Percentiles rank a stretch among this genome's conserved stretches.
Conservation (phyloP, 208 protist species). For the Leptomonas pyrrhocoris region DNA sequence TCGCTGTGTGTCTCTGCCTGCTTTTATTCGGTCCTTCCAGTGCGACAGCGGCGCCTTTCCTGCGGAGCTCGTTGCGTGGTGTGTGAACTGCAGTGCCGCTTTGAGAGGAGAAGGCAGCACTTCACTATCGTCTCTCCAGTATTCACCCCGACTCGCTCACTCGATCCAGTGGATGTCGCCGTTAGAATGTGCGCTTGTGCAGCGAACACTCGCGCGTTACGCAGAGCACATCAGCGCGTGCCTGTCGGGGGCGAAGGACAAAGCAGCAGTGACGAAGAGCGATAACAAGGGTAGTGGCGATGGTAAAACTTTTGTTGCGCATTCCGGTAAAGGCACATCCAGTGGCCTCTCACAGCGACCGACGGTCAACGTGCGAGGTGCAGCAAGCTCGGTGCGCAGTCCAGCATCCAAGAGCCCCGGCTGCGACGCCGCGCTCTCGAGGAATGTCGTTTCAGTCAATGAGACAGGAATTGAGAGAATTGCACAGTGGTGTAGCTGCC, state of each 20-base stretch:
- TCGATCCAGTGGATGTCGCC: conserved; percentile 33
- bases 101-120: neutral
- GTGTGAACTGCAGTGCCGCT: conserved; percentile 13
- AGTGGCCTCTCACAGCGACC: conserved; percentile 9
- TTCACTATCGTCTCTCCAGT: neutral
- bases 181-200: conserved; percentile 29
- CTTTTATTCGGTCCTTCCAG: conserved; percentile 37
- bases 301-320: neutral
- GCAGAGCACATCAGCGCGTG: neutral
- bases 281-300: neutral
- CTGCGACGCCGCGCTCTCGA: neutral
- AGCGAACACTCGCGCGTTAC: conserved; percentile 24
- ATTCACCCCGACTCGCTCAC: conserved; percentile 1
- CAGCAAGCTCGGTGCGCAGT: neutral
- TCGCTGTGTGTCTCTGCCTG: conserved; percentile 18
- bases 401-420: neutral
- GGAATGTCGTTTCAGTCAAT: neutral
- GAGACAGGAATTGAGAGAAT: neutral
- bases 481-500: conserved; percentile 14
- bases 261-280: neutral
- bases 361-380: conserved; percentile 12
- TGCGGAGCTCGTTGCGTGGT: conserved; percentile 34
- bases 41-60: conserved; percentile 38
- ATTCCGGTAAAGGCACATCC: neutral
- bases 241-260: neutral